Evolutionary conservation across 805 yeast genomes (phyloP).

Genomic region (Wickerhamomyces queroliae): DNA sequence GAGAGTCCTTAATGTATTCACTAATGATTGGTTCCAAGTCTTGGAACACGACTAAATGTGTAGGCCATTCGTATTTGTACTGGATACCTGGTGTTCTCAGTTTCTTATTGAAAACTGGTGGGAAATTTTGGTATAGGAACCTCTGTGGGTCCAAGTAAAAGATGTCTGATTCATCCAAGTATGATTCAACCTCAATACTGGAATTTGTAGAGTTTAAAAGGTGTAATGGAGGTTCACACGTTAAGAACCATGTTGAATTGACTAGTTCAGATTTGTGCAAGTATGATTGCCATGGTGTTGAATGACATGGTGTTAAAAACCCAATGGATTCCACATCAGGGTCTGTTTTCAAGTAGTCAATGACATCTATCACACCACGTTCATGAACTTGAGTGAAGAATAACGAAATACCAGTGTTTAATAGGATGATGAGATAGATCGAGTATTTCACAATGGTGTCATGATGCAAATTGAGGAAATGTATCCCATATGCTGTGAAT

Average conservation of each 20-base stretch:
- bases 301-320: conserved; percentile 92
- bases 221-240: conserved; percentile 85
- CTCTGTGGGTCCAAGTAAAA: conserved; percentile 61
- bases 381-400: conserved; percentile 72
- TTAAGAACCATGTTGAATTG: conserved; percentile 64
- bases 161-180: conserved; percentile 83
- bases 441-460: conserved; percentile 9
- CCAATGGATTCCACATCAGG: conserved; percentile 51
- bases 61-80: conserved; percentile 56
- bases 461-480: conserved; percentile 17
- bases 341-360: conserved; percentile 42
- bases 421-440: conserved; percentile 18
- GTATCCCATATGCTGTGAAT: conserved; percentile 35
- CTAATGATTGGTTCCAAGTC: conserved; percentile 44
- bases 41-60: conserved; percentile 68
- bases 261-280: conserved; percentile 51
- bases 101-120: conserved; percentile 26
- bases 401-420: conserved; percentile 38
- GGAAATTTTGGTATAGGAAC: conserved; percentile 54
- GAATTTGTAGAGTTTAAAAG: conserved; percentile 26
- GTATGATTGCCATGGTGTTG: conserved; percentile 91
- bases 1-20: conserved; percentile 32
- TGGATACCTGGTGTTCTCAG: conserved; percentile 19
- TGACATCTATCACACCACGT: conserved; percentile 74
- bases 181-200: conserved; percentile 31